phyloP scores from a whole-genome alignment of 805 yeast genomes.

The Yarrowia porcina region DNA sequence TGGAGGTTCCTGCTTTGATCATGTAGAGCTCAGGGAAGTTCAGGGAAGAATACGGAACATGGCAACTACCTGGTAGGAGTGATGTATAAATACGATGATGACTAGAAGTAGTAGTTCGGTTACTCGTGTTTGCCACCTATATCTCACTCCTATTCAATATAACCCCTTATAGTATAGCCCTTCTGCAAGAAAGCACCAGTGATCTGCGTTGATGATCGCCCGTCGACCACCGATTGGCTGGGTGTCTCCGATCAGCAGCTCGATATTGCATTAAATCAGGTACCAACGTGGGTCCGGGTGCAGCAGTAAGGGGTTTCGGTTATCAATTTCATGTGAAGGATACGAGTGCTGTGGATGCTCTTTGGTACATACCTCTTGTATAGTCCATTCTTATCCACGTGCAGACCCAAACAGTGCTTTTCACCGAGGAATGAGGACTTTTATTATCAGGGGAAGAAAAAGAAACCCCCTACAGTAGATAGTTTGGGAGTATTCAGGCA shows the following conservation, averaged over 20 bases:
- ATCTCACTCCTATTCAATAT: too few relatives aligned
- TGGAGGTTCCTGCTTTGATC: conserved; percentile 1
- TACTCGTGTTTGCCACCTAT: too few relatives aligned
- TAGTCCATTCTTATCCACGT: background rate
- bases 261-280: conserved; percentile 19
- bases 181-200: background rate
- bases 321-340: conserved; percentile 16
- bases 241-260: background rate
- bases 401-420: too few relatives aligned
- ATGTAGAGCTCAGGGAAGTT: too few relatives aligned
- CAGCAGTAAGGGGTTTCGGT: conserved; percentile 12
- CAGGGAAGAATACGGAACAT: too few relatives aligned
- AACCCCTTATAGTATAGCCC: too few relatives aligned
- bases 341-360: too few relatives aligned
- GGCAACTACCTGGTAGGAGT: too few relatives aligned
- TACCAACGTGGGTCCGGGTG: background rate
- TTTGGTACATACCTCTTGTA: too few relatives aligned
- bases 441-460: background rate
- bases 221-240: conserved; percentile 17
- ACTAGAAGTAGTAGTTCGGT: too few relatives aligned
- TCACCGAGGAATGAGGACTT: conserved; percentile 5
- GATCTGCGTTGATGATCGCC: conserved; percentile 14
- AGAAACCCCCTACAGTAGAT: background rate
- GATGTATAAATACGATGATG: too few relatives aligned
- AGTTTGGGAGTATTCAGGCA: too few relatives aligned